A percentile compares a stretch with the other conserved stretches of the same genome.
phyloP scores from a whole-genome alignment of 768 basidiomycete genomes.

The Trichaptum fuscoviolaceum region DNA sequence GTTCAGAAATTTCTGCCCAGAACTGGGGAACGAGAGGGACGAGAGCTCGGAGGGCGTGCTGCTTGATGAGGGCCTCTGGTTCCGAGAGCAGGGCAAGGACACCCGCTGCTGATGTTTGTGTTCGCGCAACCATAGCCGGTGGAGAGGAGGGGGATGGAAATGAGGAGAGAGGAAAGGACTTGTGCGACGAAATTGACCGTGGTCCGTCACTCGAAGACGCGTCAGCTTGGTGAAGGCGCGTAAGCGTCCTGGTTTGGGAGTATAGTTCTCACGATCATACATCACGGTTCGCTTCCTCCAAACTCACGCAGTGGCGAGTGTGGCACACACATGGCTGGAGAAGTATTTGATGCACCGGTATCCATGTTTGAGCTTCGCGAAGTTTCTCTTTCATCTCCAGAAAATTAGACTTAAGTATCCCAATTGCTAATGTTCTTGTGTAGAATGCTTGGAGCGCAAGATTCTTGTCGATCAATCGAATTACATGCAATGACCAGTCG shows the following conservation, averaged over 20 bases:
- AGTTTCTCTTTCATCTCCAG: too few relatives aligned
- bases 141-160: conserved; percentile 6
- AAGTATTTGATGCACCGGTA: not conserved
- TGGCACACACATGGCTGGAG: not conserved
- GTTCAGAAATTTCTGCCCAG: conserved; percentile 98
- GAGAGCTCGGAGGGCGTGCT: conserved; percentile 84
- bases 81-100: conserved; percentile 90
- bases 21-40: conserved; percentile 85
- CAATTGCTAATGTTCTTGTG: too few relatives aligned
- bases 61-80: conserved; percentile 80
- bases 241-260: not conserved
- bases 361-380: too few relatives aligned
- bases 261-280: not conserved
- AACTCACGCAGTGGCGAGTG: too few relatives aligned
- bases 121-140: conserved; percentile 56
- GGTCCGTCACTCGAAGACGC: not conserved
- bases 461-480: not conserved
- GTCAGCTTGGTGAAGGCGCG: not conserved
- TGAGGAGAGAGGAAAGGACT: not conserved
- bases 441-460: not conserved
- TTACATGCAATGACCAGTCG: not conserved
- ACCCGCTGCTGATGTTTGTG: conserved; percentile 81
- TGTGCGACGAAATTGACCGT: not conserved
- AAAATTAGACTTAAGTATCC: too few relatives aligned
- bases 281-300: not conserved